Evolutionary conservation across 164 flowering plant species (phyloP).

Genomic region (Cinnamomum chago): DNA sequence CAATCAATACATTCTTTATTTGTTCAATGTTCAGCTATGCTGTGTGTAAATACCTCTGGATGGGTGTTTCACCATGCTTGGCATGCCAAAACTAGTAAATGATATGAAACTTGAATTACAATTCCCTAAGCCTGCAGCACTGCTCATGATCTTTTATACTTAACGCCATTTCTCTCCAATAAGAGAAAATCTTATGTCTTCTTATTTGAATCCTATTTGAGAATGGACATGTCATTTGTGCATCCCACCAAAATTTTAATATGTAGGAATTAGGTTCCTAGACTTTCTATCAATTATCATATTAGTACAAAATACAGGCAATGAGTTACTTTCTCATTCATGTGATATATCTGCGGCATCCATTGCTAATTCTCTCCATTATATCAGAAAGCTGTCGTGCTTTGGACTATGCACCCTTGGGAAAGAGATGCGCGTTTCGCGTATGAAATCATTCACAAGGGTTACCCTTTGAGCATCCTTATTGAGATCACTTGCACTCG

Average conservation of each 20-base stretch:
- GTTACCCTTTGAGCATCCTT: slow-evolving; percentile 32
- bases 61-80: no score
- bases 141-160: no score
- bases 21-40: no score
- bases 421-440: slow-evolving; percentile 81
- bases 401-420: slow-evolving; percentile 82
- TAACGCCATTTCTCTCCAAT: no score
- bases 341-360: not conserved
- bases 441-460: slow-evolving; percentile 44
- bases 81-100: no score
- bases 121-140: no score
- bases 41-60: no score
- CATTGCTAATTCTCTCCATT: not conserved
- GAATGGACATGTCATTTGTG: not conserved
- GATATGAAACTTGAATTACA: no score
- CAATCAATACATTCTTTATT: no score
- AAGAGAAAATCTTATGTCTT: not conserved
- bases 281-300: no score
- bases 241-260: not conserved
- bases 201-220: not conserved
- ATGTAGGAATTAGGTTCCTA: not conserved
- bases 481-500: slow-evolving; percentile 75
- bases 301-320: not conserved
- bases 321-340: not conserved
- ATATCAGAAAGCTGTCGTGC: slow-evolving; percentile 60